These are phyloP conservation scores for Aspergillus oerlinghausenensis DNA, from an alignment of 2,329 filamentous ascomycete species.

Conservation along the genomic window DNA sequence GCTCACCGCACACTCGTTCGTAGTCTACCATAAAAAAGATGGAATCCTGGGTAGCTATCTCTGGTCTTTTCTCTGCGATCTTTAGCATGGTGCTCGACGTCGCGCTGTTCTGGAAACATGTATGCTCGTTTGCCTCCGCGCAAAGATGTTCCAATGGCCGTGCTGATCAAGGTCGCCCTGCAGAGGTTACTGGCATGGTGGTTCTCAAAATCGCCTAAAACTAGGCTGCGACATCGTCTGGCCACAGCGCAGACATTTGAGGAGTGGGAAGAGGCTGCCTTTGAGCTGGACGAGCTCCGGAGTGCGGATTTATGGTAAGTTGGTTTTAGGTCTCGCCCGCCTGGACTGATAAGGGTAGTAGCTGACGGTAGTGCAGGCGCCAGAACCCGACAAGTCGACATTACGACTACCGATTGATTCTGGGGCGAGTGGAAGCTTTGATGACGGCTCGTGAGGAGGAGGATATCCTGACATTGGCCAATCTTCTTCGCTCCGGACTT, in stretches of 20 bases:
- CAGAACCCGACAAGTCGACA: slow-evolving; percentile 73
- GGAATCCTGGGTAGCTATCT: slow-evolving; percentile 22
- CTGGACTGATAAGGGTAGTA: background rate
- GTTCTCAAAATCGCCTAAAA: slow-evolving; percentile 58
- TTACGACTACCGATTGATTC: slow-evolving; percentile 84
- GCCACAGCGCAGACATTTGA: slow-evolving; percentile 67
- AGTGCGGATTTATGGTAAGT: slow-evolving; percentile 72
- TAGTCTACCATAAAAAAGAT: slow-evolving; percentile 12
- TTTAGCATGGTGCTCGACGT: slow-evolving; percentile 60
- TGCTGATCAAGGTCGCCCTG: background rate
- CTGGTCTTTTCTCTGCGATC: slow-evolving; percentile 34
- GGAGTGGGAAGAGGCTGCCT: slow-evolving; percentile 81
- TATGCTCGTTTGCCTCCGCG: slow-evolving; percentile 28
- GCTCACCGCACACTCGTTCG: background rate
- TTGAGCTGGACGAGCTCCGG: slow-evolving; percentile 75
- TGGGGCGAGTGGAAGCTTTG: slow-evolving; percentile 68
- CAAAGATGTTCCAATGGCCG: background rate
- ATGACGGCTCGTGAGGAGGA: slow-evolving; percentile 64
- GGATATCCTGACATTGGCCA: slow-evolving; percentile 70
- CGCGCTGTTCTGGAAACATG: slow-evolving; percentile 58
- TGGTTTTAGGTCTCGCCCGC: background rate
- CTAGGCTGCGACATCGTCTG: slow-evolving; percentile 62
- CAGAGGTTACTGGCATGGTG: slow-evolving; percentile 68
- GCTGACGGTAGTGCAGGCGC: slow-evolving; percentile 53
- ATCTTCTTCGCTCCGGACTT: slow-evolving; percentile 70